Base-by-base conservation (phyloP, 192 early-diverging fungal species). In the Coemansia sp. region DNA sequence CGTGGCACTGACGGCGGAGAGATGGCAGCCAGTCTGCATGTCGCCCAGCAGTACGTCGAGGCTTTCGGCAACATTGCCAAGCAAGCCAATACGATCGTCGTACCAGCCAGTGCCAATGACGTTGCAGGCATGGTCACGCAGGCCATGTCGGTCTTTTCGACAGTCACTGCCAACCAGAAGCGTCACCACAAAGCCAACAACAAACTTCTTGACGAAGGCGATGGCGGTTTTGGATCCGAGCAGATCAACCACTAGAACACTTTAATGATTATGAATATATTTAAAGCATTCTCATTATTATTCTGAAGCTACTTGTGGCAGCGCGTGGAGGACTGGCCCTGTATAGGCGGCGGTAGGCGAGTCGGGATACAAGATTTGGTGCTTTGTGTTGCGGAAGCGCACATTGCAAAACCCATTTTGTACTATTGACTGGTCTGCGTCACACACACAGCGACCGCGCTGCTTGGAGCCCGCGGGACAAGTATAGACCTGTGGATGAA, bases 31-130 rank as follows among this genome's bases (percentile, higher is more conserved):
- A 88, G 94, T 3, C 85, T 99, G 68, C 91, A 92, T 24, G 90
- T 99, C 22, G 97, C 97, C 27, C 96, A 99, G 77, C 94, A 96
- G 83, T 99, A 97, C 73, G 95, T 99, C 60, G 94, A 97, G 44
- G 93, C 94, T 9, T 98, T 98, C 85, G 93, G 90, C 16, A 84
- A 89, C 68, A 86, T 99, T 59, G 97, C 97, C 42, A 99, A 99
- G 83, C 90, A 97, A 77, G 84, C 89, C 36, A 97, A 91, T 41
- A 95, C 97, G 0, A 88, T 97, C 18, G 89, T 98, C 46, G 88
- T 98, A 15, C 97, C 97, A 4, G 87, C 91, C 29, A 88, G 90
- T 41, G 89, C 93, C 22, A 89, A 88, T 41, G 95, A 98, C 70
- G 90, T 93, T 8, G 90, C 91, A 6, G 85, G 89, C 18, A 96